Conservation (phyloP, 768 basidiomycete genomes). For the Lentinula boryana region DNA sequence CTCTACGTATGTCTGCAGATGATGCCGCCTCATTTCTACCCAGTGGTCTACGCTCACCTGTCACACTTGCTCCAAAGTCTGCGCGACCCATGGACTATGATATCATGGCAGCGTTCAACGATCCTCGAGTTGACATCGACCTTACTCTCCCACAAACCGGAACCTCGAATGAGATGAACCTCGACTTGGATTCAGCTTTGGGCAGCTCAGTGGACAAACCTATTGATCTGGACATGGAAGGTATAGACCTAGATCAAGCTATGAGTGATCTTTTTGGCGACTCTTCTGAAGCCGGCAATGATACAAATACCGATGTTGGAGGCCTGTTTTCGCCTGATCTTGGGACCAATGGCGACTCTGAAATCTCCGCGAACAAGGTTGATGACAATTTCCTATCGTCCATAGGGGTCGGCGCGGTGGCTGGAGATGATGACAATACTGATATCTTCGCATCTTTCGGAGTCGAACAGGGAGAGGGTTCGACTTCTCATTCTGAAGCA, state of each 20-base stretch:
- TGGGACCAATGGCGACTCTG: conserved; percentile 14
- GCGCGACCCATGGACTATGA: conserved; percentile 63
- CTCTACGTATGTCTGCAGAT: conserved; percentile 59
- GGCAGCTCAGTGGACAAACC: conserved; percentile 76
- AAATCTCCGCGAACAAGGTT: conserved; percentile 13
- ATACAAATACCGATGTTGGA: conserved; percentile 30
- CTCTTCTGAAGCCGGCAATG: conserved; percentile 25
- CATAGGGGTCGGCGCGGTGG: conserved; percentile 15
- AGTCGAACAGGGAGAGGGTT: conserved; percentile 10
- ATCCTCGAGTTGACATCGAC: conserved; percentile 47
- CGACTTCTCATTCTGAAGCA: conserved; percentile 8
- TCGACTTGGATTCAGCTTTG: conserved; percentile 26
- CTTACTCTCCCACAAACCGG: conserved; percentile 40
- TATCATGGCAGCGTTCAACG: conserved; percentile 55
- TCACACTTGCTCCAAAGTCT: conserved; percentile 77
- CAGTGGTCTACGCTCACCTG: conserved; percentile 67
- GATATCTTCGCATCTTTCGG: conserved; percentile 30
- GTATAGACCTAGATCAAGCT: conserved; percentile 61
- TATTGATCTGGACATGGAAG: conserved; percentile 72
- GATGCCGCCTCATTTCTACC: conserved; percentile 45
- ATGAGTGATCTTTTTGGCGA: conserved; percentile 56
- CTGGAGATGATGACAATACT: conserved; percentile 9
- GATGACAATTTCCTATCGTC: conserved; percentile 32
- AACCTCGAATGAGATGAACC: conserved; percentile 21
- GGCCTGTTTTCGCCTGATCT: conserved; percentile 47